phyloP scores from a whole-genome alignment of 306 rosid species.

The Trifolium dubium region DNA sequence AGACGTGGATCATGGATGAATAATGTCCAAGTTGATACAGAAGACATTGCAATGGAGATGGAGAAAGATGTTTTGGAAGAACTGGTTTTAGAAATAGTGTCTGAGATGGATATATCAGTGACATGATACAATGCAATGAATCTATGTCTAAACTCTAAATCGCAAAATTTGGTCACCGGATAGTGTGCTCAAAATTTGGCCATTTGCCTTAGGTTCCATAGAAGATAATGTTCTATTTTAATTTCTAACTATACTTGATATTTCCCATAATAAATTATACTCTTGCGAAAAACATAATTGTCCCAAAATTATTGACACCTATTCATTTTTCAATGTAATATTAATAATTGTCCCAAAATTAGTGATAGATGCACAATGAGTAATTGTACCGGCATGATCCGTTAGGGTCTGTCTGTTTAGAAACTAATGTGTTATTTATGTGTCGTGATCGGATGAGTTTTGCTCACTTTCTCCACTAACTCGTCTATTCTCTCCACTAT shows the following conservation, averaged over 20 bases:
- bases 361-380: too few species aligned
- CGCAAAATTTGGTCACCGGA: neutral
- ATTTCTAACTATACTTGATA: neutral
- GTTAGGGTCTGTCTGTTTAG: too few species aligned
- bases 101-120: conserved; percentile 46
- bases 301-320: too few species aligned
- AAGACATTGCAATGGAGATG: conserved; percentile 51
- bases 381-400: too few species aligned
- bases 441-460: too few species aligned
- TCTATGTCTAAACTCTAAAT: neutral
- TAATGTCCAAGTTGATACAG: conserved; percentile 46
- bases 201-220: neutral
- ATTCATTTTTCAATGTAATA: neutral
- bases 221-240: neutral
- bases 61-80: conserved; percentile 61
- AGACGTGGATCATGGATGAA: conserved; percentile 61
- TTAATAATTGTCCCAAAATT: too few species aligned
- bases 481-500: too few species aligned
- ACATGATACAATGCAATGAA: conserved; percentile 25
- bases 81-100: conserved; percentile 57
- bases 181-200: neutral
- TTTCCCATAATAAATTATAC: neutral
- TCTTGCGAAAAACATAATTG: too few species aligned
- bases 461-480: too few species aligned
- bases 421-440: too few species aligned